Percentiles rank a stretch among this genome's conserved stretches.
phyloP scores from a whole-genome alignment of 345 rosid species.

The Psidium friedrichsthalianum region DNA sequence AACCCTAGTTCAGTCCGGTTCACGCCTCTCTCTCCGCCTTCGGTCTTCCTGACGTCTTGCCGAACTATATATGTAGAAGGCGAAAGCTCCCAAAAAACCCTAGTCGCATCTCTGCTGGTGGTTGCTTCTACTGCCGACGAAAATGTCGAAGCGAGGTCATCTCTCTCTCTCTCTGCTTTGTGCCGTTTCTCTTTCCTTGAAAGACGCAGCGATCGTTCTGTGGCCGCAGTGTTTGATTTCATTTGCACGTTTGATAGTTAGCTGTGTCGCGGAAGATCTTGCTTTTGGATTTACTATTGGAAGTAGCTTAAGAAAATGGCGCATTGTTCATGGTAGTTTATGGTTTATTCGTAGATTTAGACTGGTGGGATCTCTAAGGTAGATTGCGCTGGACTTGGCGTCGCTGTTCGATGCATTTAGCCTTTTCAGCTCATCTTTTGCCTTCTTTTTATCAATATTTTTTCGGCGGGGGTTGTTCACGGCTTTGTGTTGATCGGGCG shows the following conservation, averaged over 20 bases:
- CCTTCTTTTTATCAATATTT: too few species aligned
- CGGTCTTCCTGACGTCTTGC: background rate
- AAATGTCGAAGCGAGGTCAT: constrained; percentile 92
- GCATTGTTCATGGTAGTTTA: background rate
- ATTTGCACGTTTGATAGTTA: background rate
- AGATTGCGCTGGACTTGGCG: too few species aligned
- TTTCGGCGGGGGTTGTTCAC: background rate
- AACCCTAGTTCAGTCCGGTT: background rate
- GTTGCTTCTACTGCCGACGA: constrained; percentile 13
- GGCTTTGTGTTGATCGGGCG: background rate
- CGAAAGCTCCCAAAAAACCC: background rate
- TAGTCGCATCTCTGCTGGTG: background rate
- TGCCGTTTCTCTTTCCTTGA: background rate
- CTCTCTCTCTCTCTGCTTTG: background rate
- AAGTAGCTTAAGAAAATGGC: background rate
- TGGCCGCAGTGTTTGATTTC: background rate
- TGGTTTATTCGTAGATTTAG: background rate
- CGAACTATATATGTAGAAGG: background rate
- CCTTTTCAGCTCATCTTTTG: too few species aligned
- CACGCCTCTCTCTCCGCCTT: background rate
- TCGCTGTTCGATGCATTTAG: too few species aligned
- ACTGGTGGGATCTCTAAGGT: background rate
- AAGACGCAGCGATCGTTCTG: background rate
- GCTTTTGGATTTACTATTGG: background rate
- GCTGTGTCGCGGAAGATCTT: background rate